A percentile compares a stretch with the other conserved stretches of the same genome.
Evolutionary conservation across 2,329 filamentous ascomycete genomes (phyloP).

Genomic region (Scytalidium sp.): DNA sequence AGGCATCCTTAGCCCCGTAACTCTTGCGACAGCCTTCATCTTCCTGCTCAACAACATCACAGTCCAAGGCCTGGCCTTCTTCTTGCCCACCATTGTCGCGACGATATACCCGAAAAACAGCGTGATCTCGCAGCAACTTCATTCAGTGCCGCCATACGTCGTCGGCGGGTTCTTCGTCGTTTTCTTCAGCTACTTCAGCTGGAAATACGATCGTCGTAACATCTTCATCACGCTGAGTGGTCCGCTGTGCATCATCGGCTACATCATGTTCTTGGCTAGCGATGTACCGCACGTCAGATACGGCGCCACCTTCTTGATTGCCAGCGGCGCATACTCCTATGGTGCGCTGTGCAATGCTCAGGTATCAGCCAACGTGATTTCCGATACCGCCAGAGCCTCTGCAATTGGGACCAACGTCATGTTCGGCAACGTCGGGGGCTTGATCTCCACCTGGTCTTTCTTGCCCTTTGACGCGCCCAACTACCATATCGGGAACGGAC

Average conservation of each 20-base stretch:
- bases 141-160: conserved; percentile 68
- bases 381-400: conserved; percentile 64
- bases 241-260: conserved; percentile 65
- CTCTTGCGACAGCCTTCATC: conserved; percentile 50
- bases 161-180: conserved; percentile 67
- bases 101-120: conserved; percentile 61
- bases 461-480: conserved; percentile 60
- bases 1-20: conserved; percentile 62
- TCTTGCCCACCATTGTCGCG: conserved; percentile 65
- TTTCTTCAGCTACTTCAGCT: conserved; percentile 58
- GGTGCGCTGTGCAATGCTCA: conserved; percentile 66
- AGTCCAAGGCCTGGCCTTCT: conserved; percentile 68
- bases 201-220: conserved; percentile 56
- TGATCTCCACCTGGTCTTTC: conserved; percentile 65
- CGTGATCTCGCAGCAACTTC: conserved; percentile 63
- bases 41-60: conserved; percentile 66
- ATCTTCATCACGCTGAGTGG: conserved; percentile 59
- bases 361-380: conserved; percentile 67
- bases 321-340: conserved; percentile 59
- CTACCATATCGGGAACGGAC: conserved; percentile 68
- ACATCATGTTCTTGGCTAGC: conserved; percentile 66
- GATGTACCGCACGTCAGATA: conserved; percentile 54
- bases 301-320: conserved; percentile 68
- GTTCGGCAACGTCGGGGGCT: conserved; percentile 69
- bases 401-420: conserved; percentile 68